phyloP scores from a whole-genome alignment of 352 stramenopile species.

The Thraustochytrium sp. region DNA sequence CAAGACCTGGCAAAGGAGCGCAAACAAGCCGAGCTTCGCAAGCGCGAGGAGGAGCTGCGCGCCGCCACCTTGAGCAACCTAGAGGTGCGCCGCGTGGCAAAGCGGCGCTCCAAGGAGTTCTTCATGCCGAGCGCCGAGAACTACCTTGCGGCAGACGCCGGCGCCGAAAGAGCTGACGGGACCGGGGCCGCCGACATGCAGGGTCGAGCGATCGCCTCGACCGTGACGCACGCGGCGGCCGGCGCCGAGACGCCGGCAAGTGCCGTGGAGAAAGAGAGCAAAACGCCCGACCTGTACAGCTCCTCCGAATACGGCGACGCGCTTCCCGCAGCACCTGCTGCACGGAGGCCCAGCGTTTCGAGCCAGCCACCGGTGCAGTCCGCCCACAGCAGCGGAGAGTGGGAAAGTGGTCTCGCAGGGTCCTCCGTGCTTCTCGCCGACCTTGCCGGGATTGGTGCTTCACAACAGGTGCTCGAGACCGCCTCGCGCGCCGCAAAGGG shows the following conservation, averaged over 20 bases:
- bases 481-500: too few species aligned
- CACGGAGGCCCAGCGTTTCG: too few species aligned
- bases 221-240: background rate
- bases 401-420: too few species aligned
- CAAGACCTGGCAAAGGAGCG: background rate
- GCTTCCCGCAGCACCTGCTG: background rate
- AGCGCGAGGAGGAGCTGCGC: constrained; percentile 18
- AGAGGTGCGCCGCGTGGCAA: background rate
- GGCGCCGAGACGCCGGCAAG: background rate
- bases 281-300: background rate
- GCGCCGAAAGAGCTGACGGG: too few species aligned
- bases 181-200: background rate
- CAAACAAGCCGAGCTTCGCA: background rate
- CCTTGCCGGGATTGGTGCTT: too few species aligned
- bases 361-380: too few species aligned
- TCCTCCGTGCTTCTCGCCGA: too few species aligned
- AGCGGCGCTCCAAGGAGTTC: constrained; percentile 4
- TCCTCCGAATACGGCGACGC: background rate
- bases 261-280: background rate
- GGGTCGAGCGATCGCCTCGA: background rate
- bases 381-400: too few species aligned
- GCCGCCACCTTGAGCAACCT: background rate
- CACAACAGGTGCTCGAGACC: too few species aligned
- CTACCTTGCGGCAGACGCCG: background rate
- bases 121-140: constrained; percentile 31